Percentiles rank a stretch among this genome's conserved stretches.
These are phyloP conservation scores for Auricularia heimuer DNA, from an alignment of 768 basidiomycete species.

Conservation along the genomic window DNA sequence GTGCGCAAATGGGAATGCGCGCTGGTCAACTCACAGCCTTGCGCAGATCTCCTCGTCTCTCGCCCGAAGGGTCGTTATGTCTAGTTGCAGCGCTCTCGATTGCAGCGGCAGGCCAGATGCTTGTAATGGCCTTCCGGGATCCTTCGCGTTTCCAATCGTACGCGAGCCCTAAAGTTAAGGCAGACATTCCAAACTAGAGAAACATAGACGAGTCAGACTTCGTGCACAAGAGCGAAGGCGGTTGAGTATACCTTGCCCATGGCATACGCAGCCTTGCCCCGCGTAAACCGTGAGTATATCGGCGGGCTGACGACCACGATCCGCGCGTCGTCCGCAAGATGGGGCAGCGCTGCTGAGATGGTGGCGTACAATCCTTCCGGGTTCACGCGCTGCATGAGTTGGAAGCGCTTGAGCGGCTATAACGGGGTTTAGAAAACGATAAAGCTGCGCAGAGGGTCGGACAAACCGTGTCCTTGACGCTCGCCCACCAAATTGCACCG, in stretches of 20 bases:
- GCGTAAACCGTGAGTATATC: not conserved
- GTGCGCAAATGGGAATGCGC: not conserved
- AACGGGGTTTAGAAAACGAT: not conserved
- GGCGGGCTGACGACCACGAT: slow-evolving; percentile 1
- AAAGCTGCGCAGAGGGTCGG: not conserved
- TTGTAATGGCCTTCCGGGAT: not conserved
- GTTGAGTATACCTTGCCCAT: not conserved
- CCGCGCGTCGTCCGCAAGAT: not conserved
- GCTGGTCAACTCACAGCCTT: not conserved
- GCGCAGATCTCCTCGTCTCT: not conserved
- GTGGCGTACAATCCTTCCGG: not conserved
- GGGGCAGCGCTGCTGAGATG: not conserved
- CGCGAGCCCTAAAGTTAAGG: not conserved
- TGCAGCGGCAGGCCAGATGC: not conserved
- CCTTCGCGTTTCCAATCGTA: not conserved
- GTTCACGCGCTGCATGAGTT: slow-evolving; percentile 1
- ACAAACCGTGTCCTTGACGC: not conserved
- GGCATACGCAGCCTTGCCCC: not conserved
- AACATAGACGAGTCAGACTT: not conserved
- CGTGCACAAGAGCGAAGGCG: not conserved
- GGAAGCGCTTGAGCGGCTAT: not conserved
- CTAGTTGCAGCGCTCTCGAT: not conserved
- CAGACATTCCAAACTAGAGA: not conserved
- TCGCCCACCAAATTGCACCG: not conserved
- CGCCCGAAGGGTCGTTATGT: not conserved